Evolutionary conservation across 2,329 filamentous ascomycete species (phyloP).

Genomic region (Pestalotiopsis fici): DNA sequence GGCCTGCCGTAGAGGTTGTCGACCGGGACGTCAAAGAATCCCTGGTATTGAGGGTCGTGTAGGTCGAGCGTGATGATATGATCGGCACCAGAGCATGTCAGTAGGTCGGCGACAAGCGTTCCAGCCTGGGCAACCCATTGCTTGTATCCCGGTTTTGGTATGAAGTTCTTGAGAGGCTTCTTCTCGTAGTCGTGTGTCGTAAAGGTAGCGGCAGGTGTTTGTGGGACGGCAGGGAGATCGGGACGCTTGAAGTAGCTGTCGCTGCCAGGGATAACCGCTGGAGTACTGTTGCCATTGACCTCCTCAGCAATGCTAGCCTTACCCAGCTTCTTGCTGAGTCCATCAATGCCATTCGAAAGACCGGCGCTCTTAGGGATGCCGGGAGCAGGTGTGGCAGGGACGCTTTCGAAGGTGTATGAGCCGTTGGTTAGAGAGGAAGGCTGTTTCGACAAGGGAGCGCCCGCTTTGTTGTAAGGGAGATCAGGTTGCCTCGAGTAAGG

Average conservation of each 20-base stretch:
- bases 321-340: conserved; percentile 10
- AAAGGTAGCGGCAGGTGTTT: conserved; percentile 36
- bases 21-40: conserved; percentile 97
- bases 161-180: conserved; percentile 57
- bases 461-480: conserved; percentile 93
- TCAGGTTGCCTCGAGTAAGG: conserved; percentile 97
- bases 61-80: conserved; percentile 98
- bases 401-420: conserved; percentile 87
- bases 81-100: conserved; percentile 94
- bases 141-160: conserved; percentile 93
- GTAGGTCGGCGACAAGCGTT: conserved; percentile 88
- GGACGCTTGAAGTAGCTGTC: conserved; percentile 13
- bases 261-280: conserved; percentile 6
- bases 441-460: conserved; percentile 80
- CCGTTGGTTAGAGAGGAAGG: conserved; percentile 51
- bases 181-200: conserved; percentile 69
- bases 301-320: conserved; percentile 8
- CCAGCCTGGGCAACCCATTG: conserved; percentile 98
- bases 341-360: conserved; percentile 44
- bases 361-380: conserved; percentile 66
- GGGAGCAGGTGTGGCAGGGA: conserved; percentile 81
- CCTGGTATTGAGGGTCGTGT: conserved; percentile 95
- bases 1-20: conserved; percentile 94
- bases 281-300: conserved; percentile 19
- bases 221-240: neutral